Percentiles rank a stretch among this genome's conserved stretches.
phyloP scores from a whole-genome alignment of 208 protist genomes.

The Trypanosoma rangeli region DNA sequence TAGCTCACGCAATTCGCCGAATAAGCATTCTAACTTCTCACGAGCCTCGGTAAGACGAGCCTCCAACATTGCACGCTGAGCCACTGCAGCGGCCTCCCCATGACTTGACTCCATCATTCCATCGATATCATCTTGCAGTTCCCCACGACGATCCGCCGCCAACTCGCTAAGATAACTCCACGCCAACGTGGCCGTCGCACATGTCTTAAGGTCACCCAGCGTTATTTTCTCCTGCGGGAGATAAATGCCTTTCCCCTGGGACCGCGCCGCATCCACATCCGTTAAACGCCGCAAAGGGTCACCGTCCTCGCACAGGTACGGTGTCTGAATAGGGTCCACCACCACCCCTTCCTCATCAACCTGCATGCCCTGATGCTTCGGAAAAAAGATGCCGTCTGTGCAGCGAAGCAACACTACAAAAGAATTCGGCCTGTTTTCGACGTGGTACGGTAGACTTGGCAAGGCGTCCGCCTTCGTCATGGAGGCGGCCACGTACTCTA shows the following conservation, averaged over 20 bases:
- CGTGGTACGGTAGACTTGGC: constrained; percentile 27
- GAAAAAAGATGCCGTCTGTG: constrained; percentile 55
- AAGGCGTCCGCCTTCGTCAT: constrained; percentile 43
- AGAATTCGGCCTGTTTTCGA: constrained; percentile 23
- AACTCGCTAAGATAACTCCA: constrained; percentile 37
- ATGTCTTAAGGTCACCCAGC: constrained; percentile 47
- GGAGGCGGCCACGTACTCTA: constrained; percentile 42
- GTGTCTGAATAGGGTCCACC: neutral
- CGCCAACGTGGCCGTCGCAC: constrained; percentile 35
- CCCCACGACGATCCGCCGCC: constrained; percentile 26
- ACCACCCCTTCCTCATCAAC: constrained; percentile 8
- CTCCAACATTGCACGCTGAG: constrained; percentile 36
- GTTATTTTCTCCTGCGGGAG: constrained; percentile 24
- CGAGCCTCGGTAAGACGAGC: constrained; percentile 33
- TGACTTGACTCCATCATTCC: constrained; percentile 5
- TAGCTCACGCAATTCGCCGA: constrained; percentile 37
- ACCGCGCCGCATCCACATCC: neutral
- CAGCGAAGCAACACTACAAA: constrained; percentile 44
- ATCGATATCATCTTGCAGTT: constrained; percentile 30
- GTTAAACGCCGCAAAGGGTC: neutral
- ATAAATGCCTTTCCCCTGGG: neutral
- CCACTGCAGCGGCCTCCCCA: constrained; percentile 14
- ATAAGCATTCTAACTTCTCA: constrained; percentile 33
- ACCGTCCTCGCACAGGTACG: neutral
- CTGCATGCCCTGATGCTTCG: constrained; percentile 27